Base-by-base conservation (phyloP, 768 basidiomycete genomes). In the Lactarius quietus region DNA sequence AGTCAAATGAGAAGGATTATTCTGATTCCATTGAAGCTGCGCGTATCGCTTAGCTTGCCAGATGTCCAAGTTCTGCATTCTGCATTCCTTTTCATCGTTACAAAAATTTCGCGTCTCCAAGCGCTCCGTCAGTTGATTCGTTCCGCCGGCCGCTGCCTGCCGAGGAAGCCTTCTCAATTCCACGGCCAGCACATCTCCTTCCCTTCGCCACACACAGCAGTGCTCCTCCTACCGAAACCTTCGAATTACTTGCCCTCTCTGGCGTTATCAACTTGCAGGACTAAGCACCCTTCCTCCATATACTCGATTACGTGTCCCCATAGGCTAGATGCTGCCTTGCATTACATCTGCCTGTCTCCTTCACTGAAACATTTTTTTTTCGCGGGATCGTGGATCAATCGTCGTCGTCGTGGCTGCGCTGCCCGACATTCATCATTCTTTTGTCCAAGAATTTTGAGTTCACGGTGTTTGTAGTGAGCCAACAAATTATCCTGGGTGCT, bases 1-100 rank as follows among this genome's bases (percentile, higher is more conserved):
- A 64, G 63, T 20, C 58, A 59, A 65, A 59, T 23, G 20, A 56
- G 51, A 65, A 59, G 53, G 53, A 45, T 64, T 64, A 43, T 36
- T 8, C 43, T 43, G 45, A 26, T 59, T 59, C 48, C 63, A 26
- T 48, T 43, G 7, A 26, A 26, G 45, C 23, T 28, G 26, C 36
- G 36, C 18, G 18, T 38, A 12, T 36, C 51, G 59, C 51, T 60
- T 60, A 28, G 60, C 53, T 18, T 8, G 60, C 38, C 3, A 62
- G 15, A 31, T 7, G 9, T 20, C 54, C 26, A 31, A 41, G 54
- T 51, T 51, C 26, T 51, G 10, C 15, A 62, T 29, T 8, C 31
- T 62, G 8, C 6, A 26, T 26, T 38, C 39, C 33, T 36, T 20
- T 15, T 62, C 5, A 41, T 53, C 26, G 43, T n/a, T n/a, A 33